phyloP scores from a whole-genome alignment of 1,284 basidiomycete genomes.

The Volvariella surrecta region DNA sequence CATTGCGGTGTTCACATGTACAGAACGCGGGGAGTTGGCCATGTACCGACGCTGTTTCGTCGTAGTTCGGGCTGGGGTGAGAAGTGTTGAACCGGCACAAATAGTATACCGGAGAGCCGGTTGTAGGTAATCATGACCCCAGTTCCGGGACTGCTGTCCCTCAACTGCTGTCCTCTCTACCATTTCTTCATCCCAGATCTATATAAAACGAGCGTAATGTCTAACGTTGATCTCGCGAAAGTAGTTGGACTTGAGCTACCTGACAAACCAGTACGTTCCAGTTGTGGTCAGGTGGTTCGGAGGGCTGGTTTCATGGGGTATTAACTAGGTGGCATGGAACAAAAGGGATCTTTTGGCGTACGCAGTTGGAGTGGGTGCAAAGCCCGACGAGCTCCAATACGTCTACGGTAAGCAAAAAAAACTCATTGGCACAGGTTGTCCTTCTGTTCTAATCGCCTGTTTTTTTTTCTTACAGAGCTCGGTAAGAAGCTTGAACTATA shows the following conservation, averaged over 20 bases:
- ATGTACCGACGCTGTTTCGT: too few relatives aligned
- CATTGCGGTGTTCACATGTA: too few relatives aligned
- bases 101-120: background rate
- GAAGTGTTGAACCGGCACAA: too few relatives aligned
- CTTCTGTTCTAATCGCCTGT: slow-evolving; percentile 6
- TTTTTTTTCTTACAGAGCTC: slow-evolving; percentile 25
- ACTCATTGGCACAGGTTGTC: too few relatives aligned
- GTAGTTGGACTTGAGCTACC: slow-evolving; percentile 38
- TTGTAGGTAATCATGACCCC: background rate
- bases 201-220: too few relatives aligned
- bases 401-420: slow-evolving; percentile 45
- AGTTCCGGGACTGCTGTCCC: too few relatives aligned
- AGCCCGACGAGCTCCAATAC: slow-evolving; percentile 49
- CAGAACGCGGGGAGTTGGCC: too few relatives aligned
- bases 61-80: too few relatives aligned
- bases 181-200: too few relatives aligned
- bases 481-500: slow-evolving; percentile 20
- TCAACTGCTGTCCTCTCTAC: too few relatives aligned
- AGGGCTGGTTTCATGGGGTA: background rate
- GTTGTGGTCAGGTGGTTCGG: background rate
- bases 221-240: slow-evolving; percentile 33
- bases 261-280: slow-evolving; percentile 32
- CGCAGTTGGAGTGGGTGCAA: slow-evolving; percentile 65
- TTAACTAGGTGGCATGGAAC: slow-evolving; percentile 56
- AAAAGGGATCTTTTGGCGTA: slow-evolving; percentile 62